Percentiles rank a stretch among this genome's conserved stretches.
Conservation (phyloP, 345 rosid species). For the Acer campestre region DNA sequence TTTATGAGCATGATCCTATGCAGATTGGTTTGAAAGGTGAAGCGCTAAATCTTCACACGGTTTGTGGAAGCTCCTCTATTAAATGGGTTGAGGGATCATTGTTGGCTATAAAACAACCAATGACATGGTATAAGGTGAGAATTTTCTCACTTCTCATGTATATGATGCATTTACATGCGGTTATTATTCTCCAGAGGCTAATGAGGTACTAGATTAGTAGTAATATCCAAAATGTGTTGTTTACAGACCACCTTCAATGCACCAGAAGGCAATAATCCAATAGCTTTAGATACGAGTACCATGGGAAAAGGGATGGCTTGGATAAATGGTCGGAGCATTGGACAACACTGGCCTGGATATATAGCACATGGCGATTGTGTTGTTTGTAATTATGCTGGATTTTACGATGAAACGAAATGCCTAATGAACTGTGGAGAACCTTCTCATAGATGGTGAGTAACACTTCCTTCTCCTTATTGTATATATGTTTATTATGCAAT, state of each 20-base stretch:
- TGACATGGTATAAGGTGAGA: conserved; percentile 88
- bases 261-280: conserved; percentile 65
- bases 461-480: not conserved
- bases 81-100: conserved; percentile 73
- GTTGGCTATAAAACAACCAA: conserved; percentile 61
- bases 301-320: conserved; percentile 87
- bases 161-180: not conserved
- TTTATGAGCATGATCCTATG: conserved; percentile 6
- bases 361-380: conserved; percentile 72
- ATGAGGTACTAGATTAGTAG: not conserved
- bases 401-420: conserved; percentile 53
- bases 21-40: conserved; percentile 86
- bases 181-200: not conserved
- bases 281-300: conserved; percentile 81
- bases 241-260: conserved; percentile 64
- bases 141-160: not conserved
- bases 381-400: conserved; percentile 71
- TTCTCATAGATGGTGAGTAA: conserved; percentile 74
- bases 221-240: not conserved
- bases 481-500: not conserved
- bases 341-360: conserved; percentile 79
- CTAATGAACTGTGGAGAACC: conserved; percentile 67
- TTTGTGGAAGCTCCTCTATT: conserved; percentile 62
- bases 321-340: conserved; percentile 86
- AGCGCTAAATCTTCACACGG: conserved; percentile 59